A percentile compares a stretch with the other conserved stretches of the same genome.
phyloP scores from a whole-genome alignment of 2,329 filamentous ascomycete genomes.

The Curvularia sp. region DNA sequence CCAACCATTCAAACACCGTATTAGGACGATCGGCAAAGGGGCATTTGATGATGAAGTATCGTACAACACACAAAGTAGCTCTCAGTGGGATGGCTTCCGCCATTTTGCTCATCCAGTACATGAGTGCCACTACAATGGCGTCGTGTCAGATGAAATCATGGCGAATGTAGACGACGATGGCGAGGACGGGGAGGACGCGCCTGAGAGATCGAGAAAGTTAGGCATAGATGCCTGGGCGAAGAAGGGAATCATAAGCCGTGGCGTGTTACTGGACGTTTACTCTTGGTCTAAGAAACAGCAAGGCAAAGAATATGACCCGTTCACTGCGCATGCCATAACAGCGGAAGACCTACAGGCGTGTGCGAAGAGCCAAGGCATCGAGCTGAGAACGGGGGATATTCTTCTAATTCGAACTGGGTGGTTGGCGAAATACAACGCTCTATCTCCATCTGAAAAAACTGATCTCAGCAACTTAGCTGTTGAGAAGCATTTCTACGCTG shows the following conservation, averaged over 20 bases:
- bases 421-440: slow-evolving; percentile 22
- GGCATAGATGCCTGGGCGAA: slow-evolving; percentile 56
- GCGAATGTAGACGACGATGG: slow-evolving; percentile 27
- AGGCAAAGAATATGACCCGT: slow-evolving; percentile 30
- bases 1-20: slow-evolving; percentile 57
- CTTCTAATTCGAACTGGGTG: slow-evolving; percentile 42
- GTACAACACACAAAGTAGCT: slow-evolving; percentile 45
- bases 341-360: slow-evolving; percentile 27
- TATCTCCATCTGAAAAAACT: slow-evolving; percentile 16
- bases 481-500: slow-evolving; percentile 36
- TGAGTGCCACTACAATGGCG: slow-evolving; percentile 42
- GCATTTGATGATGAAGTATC: slow-evolving; percentile 40
- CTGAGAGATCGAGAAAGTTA: slow-evolving; percentile 29
- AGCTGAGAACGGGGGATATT: slow-evolving; percentile 40
- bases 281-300: slow-evolving; percentile 23
- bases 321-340: slow-evolving; percentile 29
- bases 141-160: slow-evolving; percentile 37
- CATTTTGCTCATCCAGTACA: slow-evolving; percentile 43
- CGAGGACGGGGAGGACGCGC: slow-evolving; percentile 8
- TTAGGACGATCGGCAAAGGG: slow-evolving; percentile 25
- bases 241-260: slow-evolving; percentile 63
- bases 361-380: slow-evolving; percentile 24
- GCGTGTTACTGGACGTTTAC: slow-evolving; percentile 62
- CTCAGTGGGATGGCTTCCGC: slow-evolving; percentile 48
- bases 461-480: slow-evolving; percentile 17